Evolutionary conservation across 2,329 filamentous ascomycete genomes (phyloP).

Genomic region (Phialemoniopsis sp.): DNA sequence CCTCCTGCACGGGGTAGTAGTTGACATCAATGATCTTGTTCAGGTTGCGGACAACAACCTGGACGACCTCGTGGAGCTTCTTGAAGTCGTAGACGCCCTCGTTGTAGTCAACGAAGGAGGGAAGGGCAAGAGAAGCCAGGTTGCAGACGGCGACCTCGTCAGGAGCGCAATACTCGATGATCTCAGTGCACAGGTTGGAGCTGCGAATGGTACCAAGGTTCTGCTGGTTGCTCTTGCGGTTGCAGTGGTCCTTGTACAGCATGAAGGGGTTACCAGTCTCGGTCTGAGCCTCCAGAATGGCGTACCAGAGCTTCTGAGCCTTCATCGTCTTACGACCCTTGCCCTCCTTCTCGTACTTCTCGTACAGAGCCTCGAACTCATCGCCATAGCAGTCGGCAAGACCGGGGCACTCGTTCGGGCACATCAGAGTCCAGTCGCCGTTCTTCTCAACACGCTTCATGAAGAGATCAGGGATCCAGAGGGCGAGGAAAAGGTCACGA

Average conservation of each 20-base stretch:
- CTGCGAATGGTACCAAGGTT: slow-evolving; percentile 97
- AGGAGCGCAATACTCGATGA: slow-evolving; percentile 93
- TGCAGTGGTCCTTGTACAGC: slow-evolving; percentile 98
- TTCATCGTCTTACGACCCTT: slow-evolving; percentile 88
- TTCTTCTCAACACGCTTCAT: slow-evolving; percentile 99
- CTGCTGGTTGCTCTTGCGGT: slow-evolving; percentile 99
- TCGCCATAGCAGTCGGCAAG: slow-evolving; percentile 96
- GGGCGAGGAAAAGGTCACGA: slow-evolving; percentile 92
- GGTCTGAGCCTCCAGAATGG: slow-evolving; percentile 95
- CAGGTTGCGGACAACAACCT: slow-evolving; percentile 89
- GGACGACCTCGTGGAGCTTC: slow-evolving; percentile 91
- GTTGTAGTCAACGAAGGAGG: slow-evolving; percentile 83
- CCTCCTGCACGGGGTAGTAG: slow-evolving; percentile 95
- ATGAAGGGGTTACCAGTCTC: slow-evolving; percentile 99
- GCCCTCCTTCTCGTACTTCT: slow-evolving; percentile 84
- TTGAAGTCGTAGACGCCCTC: slow-evolving; percentile 88
- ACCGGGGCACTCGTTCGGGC: slow-evolving; percentile 92
- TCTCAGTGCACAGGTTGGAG: slow-evolving; percentile 98
- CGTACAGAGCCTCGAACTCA: slow-evolving; percentile 92
- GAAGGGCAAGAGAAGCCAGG: slow-evolving; percentile 88
- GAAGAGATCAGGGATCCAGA: slow-evolving; percentile 99
- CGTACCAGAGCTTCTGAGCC: slow-evolving; percentile 99
- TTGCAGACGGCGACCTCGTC: slow-evolving; percentile 99
- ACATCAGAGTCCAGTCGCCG: slow-evolving; percentile 95
- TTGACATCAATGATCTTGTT: slow-evolving; percentile 99